A percentile compares a stretch with the other conserved stretches of the same genome.
These are phyloP conservation scores for Cordia subcordata DNA, from an alignment of 257 asterid species.

Conservation along the genomic window DNA sequence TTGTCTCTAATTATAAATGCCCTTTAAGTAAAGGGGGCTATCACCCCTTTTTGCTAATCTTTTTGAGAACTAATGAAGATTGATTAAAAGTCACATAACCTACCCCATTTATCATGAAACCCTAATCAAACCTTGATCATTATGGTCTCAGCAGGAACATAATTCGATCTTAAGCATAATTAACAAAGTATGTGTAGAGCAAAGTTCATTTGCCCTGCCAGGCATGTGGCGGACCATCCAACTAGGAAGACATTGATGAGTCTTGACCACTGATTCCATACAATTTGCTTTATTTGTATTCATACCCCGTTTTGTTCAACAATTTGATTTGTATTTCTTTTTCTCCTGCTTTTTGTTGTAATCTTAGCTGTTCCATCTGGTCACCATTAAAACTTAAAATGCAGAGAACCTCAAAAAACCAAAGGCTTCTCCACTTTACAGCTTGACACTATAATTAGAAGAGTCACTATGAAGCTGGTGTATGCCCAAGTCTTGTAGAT, in stretches of 20 bases:
- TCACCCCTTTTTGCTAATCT: too few relatives aligned
- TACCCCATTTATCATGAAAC: too few relatives aligned
- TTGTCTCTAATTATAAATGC: too few relatives aligned
- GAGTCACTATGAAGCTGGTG: not conserved
- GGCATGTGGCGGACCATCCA: slow-evolving; percentile 4
- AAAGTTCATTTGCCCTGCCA: not conserved
- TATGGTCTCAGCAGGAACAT: too few relatives aligned
- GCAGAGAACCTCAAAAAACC: not conserved
- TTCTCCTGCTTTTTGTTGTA: slow-evolving; percentile 8
- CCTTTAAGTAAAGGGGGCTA: too few relatives aligned
- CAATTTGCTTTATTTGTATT: not conserved
- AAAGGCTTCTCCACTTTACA: not conserved
- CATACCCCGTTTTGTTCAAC: not conserved
- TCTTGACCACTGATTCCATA: not conserved
- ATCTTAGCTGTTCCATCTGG: slow-evolving; percentile 14
- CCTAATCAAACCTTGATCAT: too few relatives aligned
- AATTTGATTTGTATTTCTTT: not conserved
- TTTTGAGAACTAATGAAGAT: too few relatives aligned
- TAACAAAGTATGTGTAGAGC: not conserved
- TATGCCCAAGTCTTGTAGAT: too few relatives aligned
- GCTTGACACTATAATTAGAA: not conserved
- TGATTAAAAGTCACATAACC: too few relatives aligned
- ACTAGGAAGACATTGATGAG: slow-evolving; percentile 10
- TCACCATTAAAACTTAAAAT: slow-evolving; percentile 1
- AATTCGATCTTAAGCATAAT: too few relatives aligned